These are phyloP conservation scores for Panicum hallii DNA, from an alignment of 202 grass and related monocot genomes.

Conservation along the genomic window DNA sequence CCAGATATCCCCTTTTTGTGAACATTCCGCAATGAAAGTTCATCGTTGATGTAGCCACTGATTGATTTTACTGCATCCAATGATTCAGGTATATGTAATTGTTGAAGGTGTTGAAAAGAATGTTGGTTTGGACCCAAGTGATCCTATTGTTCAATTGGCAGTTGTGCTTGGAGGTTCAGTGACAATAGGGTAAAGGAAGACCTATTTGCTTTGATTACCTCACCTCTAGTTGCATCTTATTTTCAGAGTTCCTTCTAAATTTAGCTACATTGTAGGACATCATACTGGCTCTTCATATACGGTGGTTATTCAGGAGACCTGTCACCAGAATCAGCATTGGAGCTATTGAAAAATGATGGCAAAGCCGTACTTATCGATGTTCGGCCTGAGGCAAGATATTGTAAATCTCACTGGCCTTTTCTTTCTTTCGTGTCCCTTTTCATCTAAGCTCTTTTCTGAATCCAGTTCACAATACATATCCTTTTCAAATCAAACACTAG, in stretches of 20 bases:
- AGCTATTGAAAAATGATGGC: constrained; percentile 72
- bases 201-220: constrained; percentile 30
- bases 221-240: background rate
- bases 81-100: constrained; percentile 60
- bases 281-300: constrained; percentile 79
- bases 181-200: constrained; percentile 62
- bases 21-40: background rate
- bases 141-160: constrained; percentile 78
- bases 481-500: no score
- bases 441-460: constrained; percentile 29
- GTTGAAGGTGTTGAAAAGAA: constrained; percentile 88
- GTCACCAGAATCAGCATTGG: constrained; percentile 75
- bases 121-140: constrained; percentile 88
- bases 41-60: constrained; percentile 1
- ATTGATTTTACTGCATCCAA: background rate
- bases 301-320: constrained; percentile 88
- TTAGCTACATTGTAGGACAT: constrained; percentile 52
- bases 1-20: background rate
- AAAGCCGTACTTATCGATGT: constrained; percentile 97
- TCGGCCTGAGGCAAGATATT: constrained; percentile 98
- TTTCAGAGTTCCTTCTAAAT: constrained; percentile 40
- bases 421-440: constrained; percentile 49
- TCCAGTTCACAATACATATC: background rate
- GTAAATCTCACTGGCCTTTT: constrained; percentile 90
- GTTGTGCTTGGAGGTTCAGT: constrained; percentile 78